Percentiles rank a stretch among this genome's conserved stretches.
Conservation (phyloP, 176 grass and related monocot genomes). For the Hsuehochloa calcarea region DNA sequence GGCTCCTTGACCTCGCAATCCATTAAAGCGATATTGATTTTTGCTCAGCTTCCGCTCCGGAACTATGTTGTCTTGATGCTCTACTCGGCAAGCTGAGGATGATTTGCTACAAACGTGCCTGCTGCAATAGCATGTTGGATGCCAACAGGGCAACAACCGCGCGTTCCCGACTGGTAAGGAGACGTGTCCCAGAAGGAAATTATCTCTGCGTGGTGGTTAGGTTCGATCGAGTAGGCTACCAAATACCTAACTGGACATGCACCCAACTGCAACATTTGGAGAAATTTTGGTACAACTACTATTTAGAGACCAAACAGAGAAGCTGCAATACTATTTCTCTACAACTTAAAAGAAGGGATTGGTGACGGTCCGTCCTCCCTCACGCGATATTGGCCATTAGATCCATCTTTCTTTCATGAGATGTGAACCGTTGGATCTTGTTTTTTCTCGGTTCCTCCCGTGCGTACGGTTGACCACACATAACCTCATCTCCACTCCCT, state of each 20-base stretch:
- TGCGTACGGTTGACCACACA: too few species aligned
- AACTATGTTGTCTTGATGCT: neutral
- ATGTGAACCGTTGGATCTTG: too few species aligned
- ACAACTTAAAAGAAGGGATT: too few species aligned
- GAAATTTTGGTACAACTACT: conserved; percentile 26
- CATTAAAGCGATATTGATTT: neutral
- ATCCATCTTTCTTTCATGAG: too few species aligned
- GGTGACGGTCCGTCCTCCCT: too few species aligned
- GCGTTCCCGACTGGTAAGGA: neutral
- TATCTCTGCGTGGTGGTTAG: neutral
- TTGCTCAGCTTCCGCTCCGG: neutral
- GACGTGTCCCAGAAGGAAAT: neutral
- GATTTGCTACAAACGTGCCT: neutral
- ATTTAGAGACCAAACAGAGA: neutral
- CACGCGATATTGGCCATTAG: too few species aligned
- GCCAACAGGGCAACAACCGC: neutral
- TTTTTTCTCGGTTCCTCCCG: too few species aligned
- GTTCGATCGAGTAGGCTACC: neutral
- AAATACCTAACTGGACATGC: conserved; percentile 10
- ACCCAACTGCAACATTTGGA: neutral
- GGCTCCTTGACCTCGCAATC: neutral
- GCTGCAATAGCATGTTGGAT: neutral
- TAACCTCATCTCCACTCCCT: too few species aligned
- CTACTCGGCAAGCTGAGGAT: neutral
- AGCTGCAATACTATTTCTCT: neutral